A percentile compares a stretch with the other conserved stretches of the same genome.
Conservation (phyloP, 2,329 filamentous ascomycete genomes). For the Aspergillus awamori region DNA sequence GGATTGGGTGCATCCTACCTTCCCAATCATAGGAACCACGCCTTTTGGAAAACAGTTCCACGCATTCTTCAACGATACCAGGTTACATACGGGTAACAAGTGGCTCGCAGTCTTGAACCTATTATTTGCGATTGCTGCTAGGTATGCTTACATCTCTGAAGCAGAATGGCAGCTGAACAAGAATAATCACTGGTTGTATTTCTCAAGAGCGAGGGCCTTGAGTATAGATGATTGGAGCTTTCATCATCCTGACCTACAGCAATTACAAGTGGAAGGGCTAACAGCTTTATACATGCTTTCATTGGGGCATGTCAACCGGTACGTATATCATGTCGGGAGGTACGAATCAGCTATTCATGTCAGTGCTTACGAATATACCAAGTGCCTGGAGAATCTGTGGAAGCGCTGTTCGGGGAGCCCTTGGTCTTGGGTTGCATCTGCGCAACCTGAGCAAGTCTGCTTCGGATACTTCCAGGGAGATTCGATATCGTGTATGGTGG, state of each 20-base stretch:
- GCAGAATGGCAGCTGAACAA: slow-evolving; percentile 41
- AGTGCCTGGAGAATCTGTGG: slow-evolving; percentile 49
- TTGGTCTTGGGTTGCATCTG: slow-evolving; percentile 48
- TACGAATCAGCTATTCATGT: neutral
- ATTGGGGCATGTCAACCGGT: slow-evolving; percentile 49
- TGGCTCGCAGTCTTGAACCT: slow-evolving; percentile 51
- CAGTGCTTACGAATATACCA: slow-evolving; percentile 8
- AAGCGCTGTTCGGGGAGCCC: slow-evolving; percentile 44
- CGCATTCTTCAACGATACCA: slow-evolving; percentile 39
- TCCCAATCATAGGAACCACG: slow-evolving; percentile 47
- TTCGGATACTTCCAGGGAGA: slow-evolving; percentile 46
- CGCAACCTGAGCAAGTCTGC: slow-evolving; percentile 42
- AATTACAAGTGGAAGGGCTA: slow-evolving; percentile 47
- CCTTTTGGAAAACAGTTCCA: slow-evolving; percentile 48
- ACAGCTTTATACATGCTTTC: slow-evolving; percentile 47
- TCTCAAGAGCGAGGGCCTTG: slow-evolving; percentile 44
- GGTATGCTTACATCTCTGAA: slow-evolving; percentile 43
- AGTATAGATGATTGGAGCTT: slow-evolving; percentile 44
- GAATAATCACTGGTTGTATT: slow-evolving; percentile 45
- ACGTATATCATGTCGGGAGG: slow-evolving; percentile 11
- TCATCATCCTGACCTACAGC: slow-evolving; percentile 47
- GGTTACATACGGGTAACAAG: slow-evolving; percentile 41
- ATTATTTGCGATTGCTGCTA: slow-evolving; percentile 48
- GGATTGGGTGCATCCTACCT: slow-evolving; percentile 47
- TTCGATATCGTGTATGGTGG: slow-evolving; percentile 51